A percentile compares a stretch with the other conserved stretches of the same genome.
These are phyloP conservation scores for Blepharisma stoltei DNA, from an alignment of 73 alveolate genomes.

Conservation along the genomic window DNA sequence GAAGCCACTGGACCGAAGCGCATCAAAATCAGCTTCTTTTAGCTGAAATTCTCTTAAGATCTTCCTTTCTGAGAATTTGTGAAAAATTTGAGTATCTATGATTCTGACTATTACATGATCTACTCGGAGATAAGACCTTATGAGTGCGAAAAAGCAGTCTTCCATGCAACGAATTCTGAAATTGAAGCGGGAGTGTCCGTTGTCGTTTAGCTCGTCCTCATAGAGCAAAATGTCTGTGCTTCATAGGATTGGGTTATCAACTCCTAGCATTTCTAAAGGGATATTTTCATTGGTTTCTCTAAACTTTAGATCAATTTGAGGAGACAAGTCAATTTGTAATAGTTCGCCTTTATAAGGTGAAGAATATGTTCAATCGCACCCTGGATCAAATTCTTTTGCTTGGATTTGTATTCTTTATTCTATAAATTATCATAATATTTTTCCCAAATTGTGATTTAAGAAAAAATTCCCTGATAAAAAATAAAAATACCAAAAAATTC, in stretches of 20 bases:
- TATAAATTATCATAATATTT: too few species aligned
- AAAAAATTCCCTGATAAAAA: too few species aligned
- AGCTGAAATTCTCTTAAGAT: constrained; percentile 82
- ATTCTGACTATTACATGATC: constrained; percentile 94
- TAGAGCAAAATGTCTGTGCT: constrained; percentile 74
- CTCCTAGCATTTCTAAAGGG: constrained; percentile 80
- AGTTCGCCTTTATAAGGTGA: constrained; percentile 93
- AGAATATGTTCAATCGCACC: constrained; percentile 91
- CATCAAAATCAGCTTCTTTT: constrained; percentile 79
- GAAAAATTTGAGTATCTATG: constrained; percentile 94
- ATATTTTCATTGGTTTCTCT: constrained; percentile 79
- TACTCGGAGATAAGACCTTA: constrained; percentile 93
- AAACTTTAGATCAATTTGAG: constrained; percentile 26
- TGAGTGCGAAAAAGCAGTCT: constrained; percentile 94
- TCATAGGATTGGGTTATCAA: constrained; percentile 91
- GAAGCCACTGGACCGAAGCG: constrained; percentile 71
- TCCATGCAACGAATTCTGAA: constrained; percentile 95
- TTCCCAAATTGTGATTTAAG: too few species aligned
- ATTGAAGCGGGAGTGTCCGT: constrained; percentile 79
- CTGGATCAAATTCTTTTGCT: constrained; percentile 55
- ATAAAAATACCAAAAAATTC: too few species aligned
- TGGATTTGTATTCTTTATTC: constrained; percentile 37
- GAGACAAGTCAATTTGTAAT: constrained; percentile 32
- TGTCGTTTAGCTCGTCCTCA: constrained; percentile 97
- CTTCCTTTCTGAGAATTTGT: constrained; percentile 76